These are phyloP conservation scores for Clonostachys solani DNA, from an alignment of 2,329 filamentous ascomycete species.

Conservation along the genomic window DNA sequence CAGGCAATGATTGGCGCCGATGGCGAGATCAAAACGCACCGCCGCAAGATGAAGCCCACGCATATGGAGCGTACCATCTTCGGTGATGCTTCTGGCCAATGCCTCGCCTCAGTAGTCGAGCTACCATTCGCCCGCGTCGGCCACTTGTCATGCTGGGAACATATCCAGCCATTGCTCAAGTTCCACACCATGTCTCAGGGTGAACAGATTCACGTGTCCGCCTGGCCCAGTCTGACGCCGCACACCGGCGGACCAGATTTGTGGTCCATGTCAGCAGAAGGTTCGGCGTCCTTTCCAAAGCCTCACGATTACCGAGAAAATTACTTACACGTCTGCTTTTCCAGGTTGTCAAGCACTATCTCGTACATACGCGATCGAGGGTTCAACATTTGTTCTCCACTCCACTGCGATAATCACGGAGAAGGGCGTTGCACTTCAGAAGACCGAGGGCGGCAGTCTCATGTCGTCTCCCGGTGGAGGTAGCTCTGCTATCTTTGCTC, in stretches of 20 bases:
- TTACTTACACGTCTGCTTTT: not conserved
- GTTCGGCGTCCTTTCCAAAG: slow-evolving; percentile 33
- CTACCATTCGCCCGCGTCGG: slow-evolving; percentile 47
- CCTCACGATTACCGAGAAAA: not conserved
- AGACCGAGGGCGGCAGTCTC: slow-evolving; percentile 2
- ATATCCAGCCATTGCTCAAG: slow-evolving; percentile 38
- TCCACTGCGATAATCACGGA: slow-evolving; percentile 28
- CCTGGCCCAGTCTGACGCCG: slow-evolving; percentile 13
- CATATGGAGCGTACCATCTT: slow-evolving; percentile 43
- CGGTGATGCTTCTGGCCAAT: slow-evolving; percentile 52
- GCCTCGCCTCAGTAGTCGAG: slow-evolving; percentile 46
- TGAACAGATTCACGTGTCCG: slow-evolving; percentile 20
- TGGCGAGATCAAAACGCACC: slow-evolving; percentile 37
- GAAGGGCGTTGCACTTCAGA: slow-evolving; percentile 33
- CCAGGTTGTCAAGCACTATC: slow-evolving; percentile 30
- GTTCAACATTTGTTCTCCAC: slow-evolving; percentile 44
- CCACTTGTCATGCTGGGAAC: slow-evolving; percentile 52
- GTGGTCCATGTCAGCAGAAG: slow-evolving; percentile 23
- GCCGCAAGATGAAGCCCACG: slow-evolving; percentile 46
- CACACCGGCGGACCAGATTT: slow-evolving; percentile 15
- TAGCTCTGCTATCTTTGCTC: slow-evolving; percentile 42
- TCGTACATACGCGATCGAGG: slow-evolving; percentile 53
- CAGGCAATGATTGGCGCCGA: slow-evolving; percentile 47
- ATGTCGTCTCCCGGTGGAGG: slow-evolving; percentile 31
- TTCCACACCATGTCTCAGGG: slow-evolving; percentile 15